Evolutionary conservation across 495 filamentous ascomycete species (phyloP).

Genomic region (Talaromyces proteolyticus): DNA sequence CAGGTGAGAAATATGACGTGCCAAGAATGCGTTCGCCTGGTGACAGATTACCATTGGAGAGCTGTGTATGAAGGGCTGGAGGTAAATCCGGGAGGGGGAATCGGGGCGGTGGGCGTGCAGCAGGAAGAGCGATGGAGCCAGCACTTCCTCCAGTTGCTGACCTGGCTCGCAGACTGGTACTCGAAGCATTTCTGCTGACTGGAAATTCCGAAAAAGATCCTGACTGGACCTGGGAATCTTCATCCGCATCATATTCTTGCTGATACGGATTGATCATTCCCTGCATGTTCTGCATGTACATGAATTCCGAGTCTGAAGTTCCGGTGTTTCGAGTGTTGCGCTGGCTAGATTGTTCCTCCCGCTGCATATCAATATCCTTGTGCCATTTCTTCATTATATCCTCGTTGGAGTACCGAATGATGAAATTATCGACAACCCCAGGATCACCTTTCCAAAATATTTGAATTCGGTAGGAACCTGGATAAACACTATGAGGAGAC

Average conservation of each 20-base stretch:
- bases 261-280: conserved; percentile 73
- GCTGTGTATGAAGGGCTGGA: conserved; percentile 70
- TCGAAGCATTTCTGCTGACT: conserved; percentile 75
- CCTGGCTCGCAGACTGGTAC: conserved; percentile 70
- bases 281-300: conserved; percentile 64
- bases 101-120: conserved; percentile 52
- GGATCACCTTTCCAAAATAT: conserved; percentile 99
- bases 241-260: conserved; percentile 74
- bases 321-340: conserved; percentile 45
- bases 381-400: conserved; percentile 91
- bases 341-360: conserved; percentile 34
- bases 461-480: conserved; percentile 88
- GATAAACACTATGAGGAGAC: neutral
- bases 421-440: conserved; percentile 91
- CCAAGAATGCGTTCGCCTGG: conserved; percentile 44
- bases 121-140: conserved; percentile 32
- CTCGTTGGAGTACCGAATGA: conserved; percentile 87
- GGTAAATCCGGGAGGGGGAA: conserved; percentile 60
- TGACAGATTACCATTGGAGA: conserved; percentile 41
- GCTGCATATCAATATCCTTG: conserved; percentile 45
- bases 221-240: conserved; percentile 50
- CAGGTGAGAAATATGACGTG: conserved; percentile 89
- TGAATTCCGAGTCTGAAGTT: conserved; percentile 70
- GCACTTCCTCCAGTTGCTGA: conserved; percentile 73
- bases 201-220: conserved; percentile 43